Evolutionary conservation across 495 filamentous ascomycete species (phyloP).

Genomic region (Parmelia sp.): DNA sequence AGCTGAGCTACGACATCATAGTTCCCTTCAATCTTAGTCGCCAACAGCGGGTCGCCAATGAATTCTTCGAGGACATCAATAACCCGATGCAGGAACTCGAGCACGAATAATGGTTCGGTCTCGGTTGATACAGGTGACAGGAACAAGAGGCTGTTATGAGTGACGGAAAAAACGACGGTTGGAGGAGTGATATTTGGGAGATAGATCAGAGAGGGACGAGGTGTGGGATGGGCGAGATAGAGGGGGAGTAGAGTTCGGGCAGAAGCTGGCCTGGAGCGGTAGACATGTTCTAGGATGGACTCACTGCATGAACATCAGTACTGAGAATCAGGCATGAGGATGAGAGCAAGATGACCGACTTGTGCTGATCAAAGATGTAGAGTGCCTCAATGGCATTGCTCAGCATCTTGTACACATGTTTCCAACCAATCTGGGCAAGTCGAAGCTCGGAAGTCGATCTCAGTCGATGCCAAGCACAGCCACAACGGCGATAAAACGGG

Average conservation of each 20-base stretch:
- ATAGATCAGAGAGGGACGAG: constrained; percentile 81
- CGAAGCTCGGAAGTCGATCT: background rate
- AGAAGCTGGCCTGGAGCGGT: constrained; percentile 68
- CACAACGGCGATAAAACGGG: background rate
- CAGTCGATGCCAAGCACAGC: constrained; percentile 3
- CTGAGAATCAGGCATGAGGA: background rate
- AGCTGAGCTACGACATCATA: constrained; percentile 96
- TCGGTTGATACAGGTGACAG: constrained; percentile 76
- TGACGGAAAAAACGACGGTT: constrained; percentile 81
- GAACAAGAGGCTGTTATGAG: constrained; percentile 81
- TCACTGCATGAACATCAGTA: constrained; percentile 35
- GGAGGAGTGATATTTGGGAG: constrained; percentile 73
- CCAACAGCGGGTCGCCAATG: constrained; percentile 78
- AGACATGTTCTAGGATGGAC: constrained; percentile 62
- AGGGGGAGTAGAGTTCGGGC: constrained; percentile 69
- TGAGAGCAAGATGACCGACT: constrained; percentile 47
- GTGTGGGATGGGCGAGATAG: constrained; percentile 77
- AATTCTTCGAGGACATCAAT: constrained; percentile 95
- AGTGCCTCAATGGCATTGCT: constrained; percentile 88
- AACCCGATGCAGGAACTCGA: constrained; percentile 92
- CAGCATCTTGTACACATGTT: constrained; percentile 42
- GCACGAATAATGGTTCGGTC: constrained; percentile 84
- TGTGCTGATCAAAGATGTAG: constrained; percentile 92
- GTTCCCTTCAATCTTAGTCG: constrained; percentile 74
- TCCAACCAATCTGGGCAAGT: background rate